Evolutionary conservation across 176 grass and related monocot species (phyloP), one percentile per base, ranked within the genome.

Genomic region (Oryza glaberrima): DNA sequence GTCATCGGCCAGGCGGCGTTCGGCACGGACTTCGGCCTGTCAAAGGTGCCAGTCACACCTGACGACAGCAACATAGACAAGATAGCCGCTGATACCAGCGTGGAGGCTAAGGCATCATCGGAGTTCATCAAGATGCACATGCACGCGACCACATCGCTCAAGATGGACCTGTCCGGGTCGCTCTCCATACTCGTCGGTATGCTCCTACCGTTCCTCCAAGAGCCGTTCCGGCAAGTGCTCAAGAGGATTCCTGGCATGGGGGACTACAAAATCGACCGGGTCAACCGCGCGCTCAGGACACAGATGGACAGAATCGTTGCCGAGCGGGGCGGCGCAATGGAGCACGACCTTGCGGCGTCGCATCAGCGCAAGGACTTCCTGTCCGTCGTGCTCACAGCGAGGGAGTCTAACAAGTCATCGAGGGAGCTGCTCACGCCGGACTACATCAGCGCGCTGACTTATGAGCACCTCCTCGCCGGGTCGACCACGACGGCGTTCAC

Each of bases 91-190:
- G 56, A 61, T 12, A 22, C 17, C 56, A 0, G 7, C 56, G 56
- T 3, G 3, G 83, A 58, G 12, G 40, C 40, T 17, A 38, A 78
- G 30, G n/a, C 47, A 30, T 34, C 78, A 4, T 40, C 45, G 5
- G 49, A 76, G 48, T 91, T 91, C 66, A 75, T 91, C 3, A 69
- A 80, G 73, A 84, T 86, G 67, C 84, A 90, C 25, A 1, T 87
- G 19, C 86, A 90, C 4, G 86, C 88, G 65, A 87, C 88, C 28
- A 90, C 84, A 34, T 87, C 88, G 5, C 80, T 90, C 3, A 90
- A 87, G 61, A 91, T 91, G 89, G 89, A 91, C 22, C 56, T 91
- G 43, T 84, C 89, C 3, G 84, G 89, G 3, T 91, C 84, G n/a
- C 73, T 91, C 35, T 91, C 89, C 16, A 84, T 80, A 19, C 43